Percentiles rank a stretch among this genome's conserved stretches.
phyloP scores from a whole-genome alignment of 2,329 filamentous ascomycete species.

The Fusarium setosum region DNA sequence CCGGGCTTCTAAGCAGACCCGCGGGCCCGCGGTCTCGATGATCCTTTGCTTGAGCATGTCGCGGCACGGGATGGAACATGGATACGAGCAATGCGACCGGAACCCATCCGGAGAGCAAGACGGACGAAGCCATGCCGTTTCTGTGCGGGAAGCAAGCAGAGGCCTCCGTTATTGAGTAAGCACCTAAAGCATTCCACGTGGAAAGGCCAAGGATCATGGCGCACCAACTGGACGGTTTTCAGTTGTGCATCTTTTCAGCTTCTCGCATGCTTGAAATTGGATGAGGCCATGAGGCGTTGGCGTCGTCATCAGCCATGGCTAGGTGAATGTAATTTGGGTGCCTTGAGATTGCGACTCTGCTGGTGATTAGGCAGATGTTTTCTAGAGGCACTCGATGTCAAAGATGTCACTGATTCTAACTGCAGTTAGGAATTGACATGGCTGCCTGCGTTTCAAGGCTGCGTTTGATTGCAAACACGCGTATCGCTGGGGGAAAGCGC shows the following conservation, averaged over 20 bases:
- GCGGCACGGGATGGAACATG: neutral
- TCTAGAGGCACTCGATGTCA: too few species aligned
- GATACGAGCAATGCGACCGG: neutral
- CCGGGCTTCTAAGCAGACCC: neutral
- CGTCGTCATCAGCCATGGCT: neutral
- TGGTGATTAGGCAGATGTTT: neutral
- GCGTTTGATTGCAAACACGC: neutral
- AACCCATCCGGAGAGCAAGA: neutral
- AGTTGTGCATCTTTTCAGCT: neutral
- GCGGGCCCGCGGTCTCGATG: neutral
- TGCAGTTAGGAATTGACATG: neutral
- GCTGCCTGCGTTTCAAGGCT: neutral
- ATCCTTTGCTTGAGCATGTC: neutral
- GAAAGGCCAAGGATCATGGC: neutral
- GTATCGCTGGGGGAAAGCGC: neutral
- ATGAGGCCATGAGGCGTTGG: conserved; percentile 14
- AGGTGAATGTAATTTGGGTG: neutral
- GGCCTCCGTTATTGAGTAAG: neutral
- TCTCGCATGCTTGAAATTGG: neutral
- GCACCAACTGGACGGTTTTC: neutral
- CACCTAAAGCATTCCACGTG: neutral
- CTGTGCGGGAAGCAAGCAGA: neutral
- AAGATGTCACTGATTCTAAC: neutral
- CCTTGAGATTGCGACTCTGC: neutral
- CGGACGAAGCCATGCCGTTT: neutral